Evolutionary conservation across 345 rosid genomes (phyloP), one percentile per base, ranked within the genome.

Genomic region (thale cress (Arabidopsis thaliana)): DNA sequence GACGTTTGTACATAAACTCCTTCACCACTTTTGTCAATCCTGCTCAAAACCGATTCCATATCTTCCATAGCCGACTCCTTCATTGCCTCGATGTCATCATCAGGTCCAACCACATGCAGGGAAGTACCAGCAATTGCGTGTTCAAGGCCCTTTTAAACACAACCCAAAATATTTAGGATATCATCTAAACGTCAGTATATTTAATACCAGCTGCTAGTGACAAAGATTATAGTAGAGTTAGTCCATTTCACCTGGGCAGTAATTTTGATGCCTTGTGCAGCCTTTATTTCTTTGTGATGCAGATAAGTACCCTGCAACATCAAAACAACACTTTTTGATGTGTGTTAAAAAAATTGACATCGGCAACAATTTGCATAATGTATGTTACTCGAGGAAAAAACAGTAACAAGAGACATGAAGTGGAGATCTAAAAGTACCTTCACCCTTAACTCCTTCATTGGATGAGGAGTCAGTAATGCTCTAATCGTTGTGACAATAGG

Each of bases 1-100:
- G 98, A 93, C 48, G 97, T 93, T 83, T 93, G 97, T 13, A 93
- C 97, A 75, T 82, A 89, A 30, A 89, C 97, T 71, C 98, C 98
- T 86, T 88, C 96, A 6, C 96, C 94, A 55, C 86, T 88, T 81
- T 80, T 87, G 78, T 93, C 97, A 22, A 91, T 87, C 65, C 97
- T 86, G 82, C 81, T 89, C 90, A 89, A 81, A 56, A 91, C 96
- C n/a, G 93, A 87, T 68, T 83, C 82, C 91, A 91, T 89, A 80
- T 93, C 98, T 72, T 86, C 94, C 94, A 82, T 85, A n/a, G 88
- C 87, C 24, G 59, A 61, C 22, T 88, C 90, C 80, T 82, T 89
- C 44, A 89, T 78, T 65, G 83, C 91, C 4, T 93, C 97, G 71
- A 89, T 62, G 78, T 88, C 85, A 73, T 93, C 96, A 76, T 85